Base-by-base conservation (phyloP, 2,329 filamentous ascomycete genomes). In the Colletotrichum echinochloae region DNA sequence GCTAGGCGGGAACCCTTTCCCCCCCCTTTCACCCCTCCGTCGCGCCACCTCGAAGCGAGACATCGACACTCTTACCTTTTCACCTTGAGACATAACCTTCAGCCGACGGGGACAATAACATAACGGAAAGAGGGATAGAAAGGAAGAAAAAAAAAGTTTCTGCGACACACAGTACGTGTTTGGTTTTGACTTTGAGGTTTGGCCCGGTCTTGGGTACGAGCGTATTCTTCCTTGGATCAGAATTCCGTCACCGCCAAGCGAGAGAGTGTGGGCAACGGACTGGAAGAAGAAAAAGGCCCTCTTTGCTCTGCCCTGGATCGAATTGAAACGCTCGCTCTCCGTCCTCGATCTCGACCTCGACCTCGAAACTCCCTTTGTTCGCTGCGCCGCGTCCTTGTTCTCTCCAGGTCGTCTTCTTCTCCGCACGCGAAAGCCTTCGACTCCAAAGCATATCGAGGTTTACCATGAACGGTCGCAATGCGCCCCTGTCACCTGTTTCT, bases 401-500 rank as follows among this genome's bases (percentile, higher is more conserved):
- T 59, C 72, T 60, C 52, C 67, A 74, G 70, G 63, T 71, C 37
- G 41, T 74, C 75, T 75, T 73, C 73, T 73, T 66, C 72, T 73
- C 65, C 66, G 66, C 57, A 67, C 57, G 68, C 68, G 68, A 63
- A 49, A 37, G 41, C 46, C 20, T 5, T 33, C 51, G 7, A 6
- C 7, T 39, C 59, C 68, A 57, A 63, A 63, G 73, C 39, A 54
- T 33, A 26, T 48, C 26, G 28, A 60, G 60, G 54, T 60, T 33
- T 76, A 88, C 81, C 83, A 93, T 93, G 91, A 93, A 89, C 85
- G 88, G 86, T 79, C 89, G 88, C 83, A 90, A 92, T 88, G 91
- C 89, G 83, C 91, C 91, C 79, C 86, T 95, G 80, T 95, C 94
- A 79, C 93, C 94, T 78, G 88, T 94, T 80, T 96, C 93, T 83